phyloP scores from a whole-genome alignment of 2,329 filamentous ascomycete genomes.

The Fulvia fulva region DNA sequence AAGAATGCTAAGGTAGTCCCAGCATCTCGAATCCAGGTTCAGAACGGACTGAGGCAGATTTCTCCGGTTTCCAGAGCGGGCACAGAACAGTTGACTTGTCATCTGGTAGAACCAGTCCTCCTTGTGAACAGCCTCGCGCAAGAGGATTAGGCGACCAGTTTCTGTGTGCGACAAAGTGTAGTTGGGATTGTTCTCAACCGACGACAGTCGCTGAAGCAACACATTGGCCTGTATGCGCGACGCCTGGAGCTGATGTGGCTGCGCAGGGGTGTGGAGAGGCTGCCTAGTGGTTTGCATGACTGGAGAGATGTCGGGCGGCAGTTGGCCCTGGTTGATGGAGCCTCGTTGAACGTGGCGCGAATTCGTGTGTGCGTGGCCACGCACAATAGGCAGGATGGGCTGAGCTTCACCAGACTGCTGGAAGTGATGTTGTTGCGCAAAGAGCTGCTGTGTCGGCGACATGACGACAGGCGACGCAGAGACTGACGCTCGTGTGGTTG shows the following conservation, averaged over 20 bases:
- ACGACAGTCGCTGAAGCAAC: constrained; percentile 8
- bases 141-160: constrained; percentile 47
- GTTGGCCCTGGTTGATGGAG: not conserved
- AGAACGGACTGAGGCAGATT: constrained; percentile 38
- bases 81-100: constrained; percentile 63
- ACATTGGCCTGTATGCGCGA: constrained; percentile 9
- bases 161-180: constrained; percentile 10
- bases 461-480: not conserved
- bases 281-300: not conserved
- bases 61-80: constrained; percentile 43
- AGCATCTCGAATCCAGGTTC: constrained; percentile 29
- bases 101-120: constrained; percentile 62
- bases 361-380: not conserved
- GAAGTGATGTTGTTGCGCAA: not conserved
- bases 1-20: constrained; percentile 40
- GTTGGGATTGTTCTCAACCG: not conserved
- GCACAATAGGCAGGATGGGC: not conserved
- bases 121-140: constrained; percentile 53
- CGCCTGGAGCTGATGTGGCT: not conserved
- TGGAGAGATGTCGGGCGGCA: not conserved
- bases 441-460: not conserved
- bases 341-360: not conserved
- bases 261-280: not conserved
- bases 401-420: not conserved
- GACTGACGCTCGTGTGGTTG: not conserved